Base-by-base conservation (phyloP, 2,329 filamentous ascomycete species). In the Tolypocladium capitatum region DNA sequence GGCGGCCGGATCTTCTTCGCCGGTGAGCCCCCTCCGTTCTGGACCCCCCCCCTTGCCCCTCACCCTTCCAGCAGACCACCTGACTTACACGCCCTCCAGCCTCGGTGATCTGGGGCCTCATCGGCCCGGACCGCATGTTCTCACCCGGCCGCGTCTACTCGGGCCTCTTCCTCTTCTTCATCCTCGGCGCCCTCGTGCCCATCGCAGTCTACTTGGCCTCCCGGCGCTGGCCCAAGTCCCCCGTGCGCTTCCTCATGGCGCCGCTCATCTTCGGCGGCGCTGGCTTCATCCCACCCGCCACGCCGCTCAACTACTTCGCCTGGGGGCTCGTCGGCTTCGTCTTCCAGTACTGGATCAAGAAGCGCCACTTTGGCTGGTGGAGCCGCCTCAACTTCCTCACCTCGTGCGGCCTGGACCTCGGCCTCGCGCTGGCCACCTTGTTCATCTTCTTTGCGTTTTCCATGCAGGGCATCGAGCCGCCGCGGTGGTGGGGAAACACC, bases 361-460 rank as follows among this genome's bases (percentile, higher is more conserved):
- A 76, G 57, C 71, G 73, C 14, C 73, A 78, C 60, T 79, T 78
- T 52, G 73, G 67, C 28, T 88, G 84, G 84, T 88, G 84, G 84
- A 78, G 76, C 63, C 73, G 81, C 27, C 76, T 85, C 58, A 87
- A 86, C 66, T 87, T 84, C 56, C 65, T 87, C 51, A 82, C 83
- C 0, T 82, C 80, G 13, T 83, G 81, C 0, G 83, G 77, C 0
- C 68, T 88, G 43, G 84, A 87, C 54, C 70, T 84, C 13, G 84
- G 83, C 2, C 69, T 87, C 1, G 81, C 80, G 2, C 66, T 87
- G 27, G 73, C 71, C 18, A 86, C 83, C 2, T 71, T 87, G 40
- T 64, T 84, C 51, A 80, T 86, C 53, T 86, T 88, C 67, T 78
- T 87, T 52, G 75, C 78, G 0, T 78, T 88, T 51, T 79, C 79